A percentile compares a stretch with the other conserved stretches of the same genome.
These are phyloP conservation scores for Apiospora saccharicola DNA, from an alignment of 2,329 filamentous ascomycete species.

Conservation along the genomic window DNA sequence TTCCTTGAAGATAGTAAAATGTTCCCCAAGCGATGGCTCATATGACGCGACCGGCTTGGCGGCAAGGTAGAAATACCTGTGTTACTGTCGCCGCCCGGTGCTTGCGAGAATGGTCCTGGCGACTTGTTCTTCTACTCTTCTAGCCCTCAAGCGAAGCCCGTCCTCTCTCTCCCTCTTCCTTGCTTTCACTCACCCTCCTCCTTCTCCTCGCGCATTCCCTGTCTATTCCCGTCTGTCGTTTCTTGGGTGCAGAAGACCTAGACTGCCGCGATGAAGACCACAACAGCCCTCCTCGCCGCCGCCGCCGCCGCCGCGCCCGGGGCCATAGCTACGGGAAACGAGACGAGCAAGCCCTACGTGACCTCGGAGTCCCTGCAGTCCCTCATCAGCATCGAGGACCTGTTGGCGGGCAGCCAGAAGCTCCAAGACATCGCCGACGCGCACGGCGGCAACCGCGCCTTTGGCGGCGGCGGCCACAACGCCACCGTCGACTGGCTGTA, in stretches of 20 bases:
- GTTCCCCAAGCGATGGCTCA: background rate
- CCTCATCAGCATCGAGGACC: slow-evolving; percentile 48
- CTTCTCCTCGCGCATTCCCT: background rate
- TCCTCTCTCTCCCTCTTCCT: background rate
- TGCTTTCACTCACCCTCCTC: background rate
- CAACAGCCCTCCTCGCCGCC: background rate
- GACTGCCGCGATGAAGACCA: background rate
- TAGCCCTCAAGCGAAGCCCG: background rate
- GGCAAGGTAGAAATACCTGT: background rate
- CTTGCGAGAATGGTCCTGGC: background rate
- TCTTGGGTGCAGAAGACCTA: background rate
- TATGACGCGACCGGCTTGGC: background rate
- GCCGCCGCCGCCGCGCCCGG: background rate
- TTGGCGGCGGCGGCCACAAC: slow-evolving; percentile 54
- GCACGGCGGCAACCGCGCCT: slow-evolving; percentile 51
- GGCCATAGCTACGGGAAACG: background rate
- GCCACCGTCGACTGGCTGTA: slow-evolving; percentile 54
- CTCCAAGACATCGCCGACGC: slow-evolving; percentile 53
- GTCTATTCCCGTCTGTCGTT: background rate
- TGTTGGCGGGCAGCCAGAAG: slow-evolving; percentile 52
- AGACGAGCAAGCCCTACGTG: slow-evolving; percentile 44
- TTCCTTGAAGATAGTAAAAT: background rate
- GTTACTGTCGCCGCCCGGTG: background rate
- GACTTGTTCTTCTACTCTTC: background rate
- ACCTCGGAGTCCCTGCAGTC: slow-evolving; percentile 49